A percentile compares a stretch with the other conserved stretches of the same genome.
Conservation (phyloP, 371 early-diverging fungal species). For the Saksenaea oblongispora region DNA sequence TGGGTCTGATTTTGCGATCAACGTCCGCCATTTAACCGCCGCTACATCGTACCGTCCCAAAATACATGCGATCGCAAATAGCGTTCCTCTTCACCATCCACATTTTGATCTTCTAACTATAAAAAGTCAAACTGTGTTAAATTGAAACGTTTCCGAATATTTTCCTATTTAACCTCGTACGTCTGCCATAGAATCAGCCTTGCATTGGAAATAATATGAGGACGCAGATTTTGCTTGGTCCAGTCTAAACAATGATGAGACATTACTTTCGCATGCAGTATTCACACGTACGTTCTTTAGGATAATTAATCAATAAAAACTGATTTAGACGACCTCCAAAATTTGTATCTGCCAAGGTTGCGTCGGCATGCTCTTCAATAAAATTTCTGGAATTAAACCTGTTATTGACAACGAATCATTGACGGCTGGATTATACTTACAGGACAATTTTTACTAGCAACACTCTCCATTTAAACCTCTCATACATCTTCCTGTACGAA, state of each 20-base stretch:
- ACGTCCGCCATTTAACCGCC: not conserved
- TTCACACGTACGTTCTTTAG: not conserved
- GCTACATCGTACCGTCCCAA: not conserved
- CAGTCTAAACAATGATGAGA: not conserved
- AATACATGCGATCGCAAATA: not conserved
- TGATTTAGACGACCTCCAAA: not conserved
- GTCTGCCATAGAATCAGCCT: not conserved
- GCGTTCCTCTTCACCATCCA: not conserved
- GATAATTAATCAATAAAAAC: not conserved
- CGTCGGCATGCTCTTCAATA: not conserved
- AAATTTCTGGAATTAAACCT: not conserved
- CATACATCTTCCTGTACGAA: not conserved
- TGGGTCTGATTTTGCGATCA: not conserved
- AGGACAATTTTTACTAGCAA: not conserved
- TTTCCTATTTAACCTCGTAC: not conserved
- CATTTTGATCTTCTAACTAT: not conserved
- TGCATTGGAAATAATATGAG: conserved; percentile 2
- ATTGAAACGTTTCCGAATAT: too few relatives aligned
- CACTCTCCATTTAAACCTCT: not conserved
- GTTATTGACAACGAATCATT: not conserved
- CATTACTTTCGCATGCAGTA: too few relatives aligned
- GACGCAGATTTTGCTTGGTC: not conserved
- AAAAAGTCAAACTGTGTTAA: not conserved
- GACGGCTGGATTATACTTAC: not conserved
- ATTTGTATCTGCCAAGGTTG: not conserved